phyloP scores from a whole-genome alignment of 345 rosid genomes.

The Schrenkiella parvula region DNA sequence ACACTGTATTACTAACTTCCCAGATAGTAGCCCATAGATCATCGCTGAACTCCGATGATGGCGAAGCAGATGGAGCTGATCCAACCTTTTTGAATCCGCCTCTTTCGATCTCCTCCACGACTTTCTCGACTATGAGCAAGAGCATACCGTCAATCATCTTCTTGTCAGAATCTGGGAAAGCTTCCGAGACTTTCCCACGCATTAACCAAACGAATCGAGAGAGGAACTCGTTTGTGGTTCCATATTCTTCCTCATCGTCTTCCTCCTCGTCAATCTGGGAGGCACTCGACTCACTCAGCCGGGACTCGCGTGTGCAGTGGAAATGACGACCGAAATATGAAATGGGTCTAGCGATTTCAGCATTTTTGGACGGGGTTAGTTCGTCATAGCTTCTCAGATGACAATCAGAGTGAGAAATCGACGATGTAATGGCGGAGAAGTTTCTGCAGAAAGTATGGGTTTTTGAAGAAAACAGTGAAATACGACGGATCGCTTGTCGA shows the following conservation, averaged over 20 bases:
- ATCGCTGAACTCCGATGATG: slow-evolving; percentile 50
- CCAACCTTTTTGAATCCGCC: slow-evolving; percentile 46
- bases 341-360: slow-evolving; percentile 14
- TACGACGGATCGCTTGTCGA: slow-evolving; percentile 32
- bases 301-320: slow-evolving; percentile 39
- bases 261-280: slow-evolving; percentile 32
- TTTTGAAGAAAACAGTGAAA: slow-evolving; percentile 34
- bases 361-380: background rate
- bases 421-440: slow-evolving; percentile 29
- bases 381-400: slow-evolving; percentile 16
- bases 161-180: slow-evolving; percentile 55
- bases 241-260: slow-evolving; percentile 55
- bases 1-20: slow-evolving; percentile 78
- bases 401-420: slow-evolving; percentile 13
- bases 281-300: slow-evolving; percentile 24
- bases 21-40: slow-evolving; percentile 77
- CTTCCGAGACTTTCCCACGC: slow-evolving; percentile 66
- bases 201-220: slow-evolving; percentile 79
- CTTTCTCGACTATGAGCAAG: slow-evolving; percentile 62
- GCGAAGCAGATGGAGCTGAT: slow-evolving; percentile 28
- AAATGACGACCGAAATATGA: slow-evolving; percentile 33
- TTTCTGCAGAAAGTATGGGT: slow-evolving; percentile 4
- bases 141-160: slow-evolving; percentile 69
- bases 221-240: slow-evolving; percentile 61
- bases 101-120: slow-evolving; percentile 65